phyloP scores from a whole-genome alignment of 2,329 filamentous ascomycete species.

The Calonectria leucothoes region DNA sequence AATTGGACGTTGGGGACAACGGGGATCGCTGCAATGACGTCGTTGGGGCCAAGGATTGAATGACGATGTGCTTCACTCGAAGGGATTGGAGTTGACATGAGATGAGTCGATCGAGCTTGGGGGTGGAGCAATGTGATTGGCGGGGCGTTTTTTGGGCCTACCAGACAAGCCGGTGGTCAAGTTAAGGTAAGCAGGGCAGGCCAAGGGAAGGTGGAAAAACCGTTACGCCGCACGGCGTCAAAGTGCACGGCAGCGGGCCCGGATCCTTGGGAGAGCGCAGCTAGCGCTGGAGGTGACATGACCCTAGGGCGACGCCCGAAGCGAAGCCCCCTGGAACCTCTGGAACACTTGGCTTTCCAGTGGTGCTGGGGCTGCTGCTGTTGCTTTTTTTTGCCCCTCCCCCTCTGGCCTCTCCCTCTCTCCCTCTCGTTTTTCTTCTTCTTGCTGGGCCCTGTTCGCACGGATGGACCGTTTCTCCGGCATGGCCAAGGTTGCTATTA shows the following conservation, averaged over 20 bases:
- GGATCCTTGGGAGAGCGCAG: background rate
- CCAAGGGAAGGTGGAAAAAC: conserved; percentile 23
- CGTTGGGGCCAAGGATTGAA: conserved; percentile 11
- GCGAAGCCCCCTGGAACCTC: background rate
- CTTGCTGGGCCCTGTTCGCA: background rate
- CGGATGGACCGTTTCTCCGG: background rate
- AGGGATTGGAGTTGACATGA: background rate
- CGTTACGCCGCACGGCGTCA: conserved; percentile 21
- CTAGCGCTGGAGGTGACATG: background rate
- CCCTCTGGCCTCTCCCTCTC: background rate
- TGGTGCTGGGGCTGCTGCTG: background rate
- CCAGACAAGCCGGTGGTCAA: conserved; percentile 1
- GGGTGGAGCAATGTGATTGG: conserved; percentile 13
- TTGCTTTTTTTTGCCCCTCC: background rate
- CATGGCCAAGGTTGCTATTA: background rate
- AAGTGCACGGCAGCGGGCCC: conserved; percentile 20
- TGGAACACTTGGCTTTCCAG: background rate
- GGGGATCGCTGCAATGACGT: background rate
- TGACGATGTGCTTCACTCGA: background rate
- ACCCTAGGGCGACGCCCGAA: background rate
- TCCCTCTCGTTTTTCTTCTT: background rate
- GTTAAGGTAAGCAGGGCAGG: conserved; percentile 12
- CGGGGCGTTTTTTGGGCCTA: background rate
- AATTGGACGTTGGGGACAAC: background rate
- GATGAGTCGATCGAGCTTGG: conserved; percentile 4